A percentile compares a stretch with the other conserved stretches of the same genome.
Evolutionary conservation across 345 rosid genomes (phyloP).

Genomic region (Erodium maritimum): DNA sequence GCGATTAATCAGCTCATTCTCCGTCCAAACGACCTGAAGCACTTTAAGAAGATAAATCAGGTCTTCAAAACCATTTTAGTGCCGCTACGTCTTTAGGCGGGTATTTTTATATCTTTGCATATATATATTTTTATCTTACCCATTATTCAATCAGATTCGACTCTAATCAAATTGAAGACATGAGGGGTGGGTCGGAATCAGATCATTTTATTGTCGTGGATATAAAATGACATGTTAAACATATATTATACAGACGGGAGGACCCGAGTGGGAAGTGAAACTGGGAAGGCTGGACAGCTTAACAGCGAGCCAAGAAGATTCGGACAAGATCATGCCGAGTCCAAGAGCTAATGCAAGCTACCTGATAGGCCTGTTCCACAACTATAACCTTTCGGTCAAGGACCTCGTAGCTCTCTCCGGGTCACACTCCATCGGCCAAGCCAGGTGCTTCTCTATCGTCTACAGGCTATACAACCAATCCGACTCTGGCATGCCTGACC

Average conservation of each 20-base stretch:
- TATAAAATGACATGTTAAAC: too few relatives aligned
- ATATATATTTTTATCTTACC: neutral
- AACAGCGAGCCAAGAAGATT: constrained; percentile 62
- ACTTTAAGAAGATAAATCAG: too few relatives aligned
- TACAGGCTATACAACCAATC: constrained; percentile 90
- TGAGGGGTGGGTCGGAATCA: too few relatives aligned
- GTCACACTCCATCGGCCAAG: constrained; percentile 85
- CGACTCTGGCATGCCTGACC: constrained; percentile 60
- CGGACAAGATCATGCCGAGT: constrained; percentile 69
- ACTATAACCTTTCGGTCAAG: constrained; percentile 53
- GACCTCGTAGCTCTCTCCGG: constrained; percentile 94
- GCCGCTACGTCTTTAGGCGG: too few relatives aligned
- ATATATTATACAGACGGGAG: constrained; percentile 86
- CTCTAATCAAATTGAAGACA: neutral
- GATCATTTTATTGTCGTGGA: neutral
- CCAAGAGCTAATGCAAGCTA: constrained; percentile 67
- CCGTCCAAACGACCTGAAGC: too few relatives aligned
- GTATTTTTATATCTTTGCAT: too few relatives aligned
- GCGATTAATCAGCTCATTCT: too few relatives aligned
- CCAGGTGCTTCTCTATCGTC: constrained; percentile 74
- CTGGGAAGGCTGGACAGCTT: constrained; percentile 76
- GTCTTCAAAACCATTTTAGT: too few relatives aligned
- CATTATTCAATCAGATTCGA: neutral
- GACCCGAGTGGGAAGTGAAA: constrained; percentile 80
- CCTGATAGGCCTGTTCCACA: constrained; percentile 47